These are phyloP conservation scores for Elongisporangium undulatum DNA, from an alignment of 352 stramenopile genomes.

Conservation along the genomic window DNA sequence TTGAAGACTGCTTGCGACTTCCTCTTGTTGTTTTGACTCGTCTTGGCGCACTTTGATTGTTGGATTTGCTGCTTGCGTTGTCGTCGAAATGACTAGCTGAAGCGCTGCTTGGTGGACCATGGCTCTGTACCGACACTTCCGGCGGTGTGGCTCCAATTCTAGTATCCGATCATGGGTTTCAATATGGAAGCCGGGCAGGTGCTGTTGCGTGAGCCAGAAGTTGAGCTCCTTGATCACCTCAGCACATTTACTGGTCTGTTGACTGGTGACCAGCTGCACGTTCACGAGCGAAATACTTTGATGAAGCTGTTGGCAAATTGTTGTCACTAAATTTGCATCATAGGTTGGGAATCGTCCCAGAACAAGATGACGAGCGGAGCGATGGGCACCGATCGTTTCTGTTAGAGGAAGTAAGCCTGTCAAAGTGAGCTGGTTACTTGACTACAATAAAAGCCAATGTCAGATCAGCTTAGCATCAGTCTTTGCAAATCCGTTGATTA, in stretches of 20 bases:
- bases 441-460: slow-evolving; percentile 12
- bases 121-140: not conserved
- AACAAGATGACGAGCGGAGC: slow-evolving; percentile 18
- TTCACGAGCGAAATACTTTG: slow-evolving; percentile 23
- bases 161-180: not conserved
- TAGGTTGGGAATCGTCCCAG: slow-evolving; percentile 21
- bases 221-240: not conserved
- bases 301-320: slow-evolving; percentile 10
- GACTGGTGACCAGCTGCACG: slow-evolving; percentile 18
- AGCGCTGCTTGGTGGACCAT: not conserved
- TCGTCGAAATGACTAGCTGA: not conserved
- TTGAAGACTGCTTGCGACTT: not conserved
- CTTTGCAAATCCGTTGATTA: not conserved
- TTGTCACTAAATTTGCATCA: slow-evolving; percentile 4
- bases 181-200: not conserved
- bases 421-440: slow-evolving; percentile 25
- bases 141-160: not conserved
- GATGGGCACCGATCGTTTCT: slow-evolving; percentile 9
- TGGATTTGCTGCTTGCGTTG: not conserved
- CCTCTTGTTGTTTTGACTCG: not conserved
- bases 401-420: slow-evolving; percentile 19
- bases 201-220: not conserved
- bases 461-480: slow-evolving; percentile 2
- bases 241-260: not conserved
- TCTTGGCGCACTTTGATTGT: not conserved